phyloP scores from a whole-genome alignment of 345 rosid genomes.

The Chamaenerion angustifolium region DNA sequence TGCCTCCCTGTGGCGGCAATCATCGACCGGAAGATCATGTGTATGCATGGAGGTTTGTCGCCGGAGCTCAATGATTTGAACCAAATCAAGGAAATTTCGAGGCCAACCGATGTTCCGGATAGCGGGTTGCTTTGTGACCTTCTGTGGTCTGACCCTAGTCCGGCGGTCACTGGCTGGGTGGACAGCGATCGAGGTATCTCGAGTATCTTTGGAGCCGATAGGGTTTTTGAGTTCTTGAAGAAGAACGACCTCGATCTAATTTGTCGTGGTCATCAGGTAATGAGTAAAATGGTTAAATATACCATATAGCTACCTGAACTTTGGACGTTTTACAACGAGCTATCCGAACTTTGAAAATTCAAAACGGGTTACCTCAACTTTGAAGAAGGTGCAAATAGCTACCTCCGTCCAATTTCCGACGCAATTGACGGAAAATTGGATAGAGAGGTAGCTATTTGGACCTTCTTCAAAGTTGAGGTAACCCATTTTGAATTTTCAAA shows the following conservation, averaged over 20 bases:
- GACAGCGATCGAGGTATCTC: slow-evolving; percentile 92
- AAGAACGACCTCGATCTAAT: slow-evolving; percentile 91
- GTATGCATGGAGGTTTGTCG: slow-evolving; percentile 98
- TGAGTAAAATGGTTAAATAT: too few relatives aligned
- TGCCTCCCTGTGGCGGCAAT: slow-evolving; percentile 90
- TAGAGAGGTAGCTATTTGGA: too few relatives aligned
- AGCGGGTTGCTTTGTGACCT: slow-evolving; percentile 87
- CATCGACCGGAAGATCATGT: slow-evolving; percentile 74
- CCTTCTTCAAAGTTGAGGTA: too few relatives aligned
- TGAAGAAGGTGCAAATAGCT: too few relatives aligned
- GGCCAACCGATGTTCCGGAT: slow-evolving; percentile 92
- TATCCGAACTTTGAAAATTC: too few relatives aligned
- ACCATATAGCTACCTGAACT: too few relatives aligned
- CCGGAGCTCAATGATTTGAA: slow-evolving; percentile 59
- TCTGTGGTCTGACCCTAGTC: slow-evolving; percentile 95
- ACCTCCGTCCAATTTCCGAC: too few relatives aligned
- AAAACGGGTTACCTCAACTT: too few relatives aligned
- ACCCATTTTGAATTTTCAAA: too few relatives aligned
- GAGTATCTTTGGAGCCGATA: slow-evolving; percentile 78
- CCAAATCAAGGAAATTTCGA: slow-evolving; percentile 62
- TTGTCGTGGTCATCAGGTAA: slow-evolving; percentile 97
- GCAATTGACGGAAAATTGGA: too few relatives aligned
- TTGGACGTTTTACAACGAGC: too few relatives aligned
- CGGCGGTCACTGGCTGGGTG: slow-evolving; percentile 56
- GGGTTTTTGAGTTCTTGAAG: slow-evolving; percentile 69